Base-by-base conservation (phyloP, 345 rosid genomes). In the Geranium rotundifolium region DNA sequence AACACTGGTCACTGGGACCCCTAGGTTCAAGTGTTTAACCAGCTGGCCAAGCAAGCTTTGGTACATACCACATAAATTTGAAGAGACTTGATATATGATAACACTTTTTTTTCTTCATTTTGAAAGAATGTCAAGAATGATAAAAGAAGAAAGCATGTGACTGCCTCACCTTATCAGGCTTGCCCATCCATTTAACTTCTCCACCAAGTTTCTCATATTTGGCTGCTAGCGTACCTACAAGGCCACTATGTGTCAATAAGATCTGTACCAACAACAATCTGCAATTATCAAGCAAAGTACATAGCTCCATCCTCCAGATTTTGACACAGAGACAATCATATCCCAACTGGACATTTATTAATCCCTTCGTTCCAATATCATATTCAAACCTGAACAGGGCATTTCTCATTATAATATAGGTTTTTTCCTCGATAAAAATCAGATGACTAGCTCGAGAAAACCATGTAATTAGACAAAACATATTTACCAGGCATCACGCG, bases 161-260 rank as follows among this genome's bases (percentile, higher is more conserved):
- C 19, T 4, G 18, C 58, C 58, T 68, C 65, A 88, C 98, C 96
- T 87, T 82, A 67, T 80, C 82, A 46, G 98, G 98, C 72, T 89
- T 89, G 18, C 98, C 98, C 90, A 89, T 92, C 97, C 97, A 92
- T 75, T 80, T 92, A 58, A 92, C 96, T 71, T 85, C 93, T 71
- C 91, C 96, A 10, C 96, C 93, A 41, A 89, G 82, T 71, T 87
- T 82, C 81, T 92, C 95, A 68, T 82, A 92, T 73, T 83, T 87
- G 57, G 91, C 76, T 58, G 91, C 98, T 72, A 93, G 76, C 5
- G 91, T 83, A 69, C 95, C 91, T 86, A 62, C 60, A 5, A 72
- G 63, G 29, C 65, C 50, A 41, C 1, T 41, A 5, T 41, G 50
- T 13, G 10, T 9, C 50, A 41, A 41, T 41, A 9, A 41, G 9